phyloP scores from a whole-genome alignment of 768 basidiomycete species.

The Boletus rubroflammeus region DNA sequence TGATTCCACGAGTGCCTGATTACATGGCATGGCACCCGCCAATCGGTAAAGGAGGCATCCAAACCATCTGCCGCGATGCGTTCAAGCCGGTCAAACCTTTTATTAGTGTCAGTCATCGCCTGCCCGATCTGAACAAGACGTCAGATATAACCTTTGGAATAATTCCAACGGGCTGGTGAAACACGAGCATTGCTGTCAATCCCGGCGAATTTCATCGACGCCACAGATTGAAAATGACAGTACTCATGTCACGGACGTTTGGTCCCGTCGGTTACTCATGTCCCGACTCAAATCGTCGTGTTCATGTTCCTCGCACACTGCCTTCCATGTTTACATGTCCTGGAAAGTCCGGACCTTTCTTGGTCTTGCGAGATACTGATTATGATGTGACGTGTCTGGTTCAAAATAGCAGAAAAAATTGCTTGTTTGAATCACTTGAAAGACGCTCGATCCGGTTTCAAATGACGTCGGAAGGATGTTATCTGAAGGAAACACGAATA shows the following conservation, averaged over 20 bases:
- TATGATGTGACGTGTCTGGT: background rate
- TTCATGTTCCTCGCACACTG: background rate
- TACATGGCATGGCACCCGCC: background rate
- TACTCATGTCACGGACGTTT: background rate
- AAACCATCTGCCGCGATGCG: background rate
- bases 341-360: background rate
- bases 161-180: conserved; percentile 1
- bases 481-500: background rate
- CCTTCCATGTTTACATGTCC: conserved; percentile 1
- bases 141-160: background rate
- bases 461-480: background rate
- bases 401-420: background rate
- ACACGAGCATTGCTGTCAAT: conserved; percentile 7
- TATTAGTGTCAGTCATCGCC: background rate
- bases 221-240: background rate
- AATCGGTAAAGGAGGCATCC: background rate
- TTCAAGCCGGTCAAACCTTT: background rate
- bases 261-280: background rate
- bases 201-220: background rate
- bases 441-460: background rate
- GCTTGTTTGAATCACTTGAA: background rate
- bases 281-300: background rate
- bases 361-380: background rate
- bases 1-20: background rate
- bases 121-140: background rate